phyloP scores from a whole-genome alignment of 2,329 filamentous ascomycete genomes.

The Claviceps capensis region DNA sequence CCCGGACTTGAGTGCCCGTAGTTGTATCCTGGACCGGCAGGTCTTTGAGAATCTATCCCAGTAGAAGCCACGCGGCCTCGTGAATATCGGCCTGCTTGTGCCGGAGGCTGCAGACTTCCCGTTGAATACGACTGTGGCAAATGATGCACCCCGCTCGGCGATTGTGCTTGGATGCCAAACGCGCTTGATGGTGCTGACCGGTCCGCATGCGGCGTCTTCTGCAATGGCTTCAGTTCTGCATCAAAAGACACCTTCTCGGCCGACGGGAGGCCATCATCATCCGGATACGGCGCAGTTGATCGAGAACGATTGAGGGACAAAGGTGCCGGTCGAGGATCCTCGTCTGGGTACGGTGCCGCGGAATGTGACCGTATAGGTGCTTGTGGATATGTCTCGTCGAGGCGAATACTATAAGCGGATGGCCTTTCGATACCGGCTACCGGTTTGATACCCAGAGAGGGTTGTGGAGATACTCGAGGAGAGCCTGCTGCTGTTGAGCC shows the following conservation, averaged over 20 bases:
- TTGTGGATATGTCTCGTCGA: slow-evolving; percentile 20
- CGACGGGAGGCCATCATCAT: slow-evolving; percentile 29
- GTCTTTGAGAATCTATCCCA: slow-evolving; percentile 30
- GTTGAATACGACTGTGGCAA: slow-evolving; percentile 31
- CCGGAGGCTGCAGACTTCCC: slow-evolving; percentile 31
- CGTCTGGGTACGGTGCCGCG: slow-evolving; percentile 56
- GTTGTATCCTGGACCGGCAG: background rate
- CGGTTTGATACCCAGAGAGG: slow-evolving; percentile 27
- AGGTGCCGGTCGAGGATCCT: slow-evolving; percentile 42
- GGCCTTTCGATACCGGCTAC: slow-evolving; percentile 24
- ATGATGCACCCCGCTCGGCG: slow-evolving; percentile 15
- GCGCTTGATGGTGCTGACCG: slow-evolving; percentile 35
- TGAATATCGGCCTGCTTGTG: slow-evolving; percentile 12
- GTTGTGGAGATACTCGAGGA: slow-evolving; percentile 24
- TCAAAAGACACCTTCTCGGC: slow-evolving; percentile 26
- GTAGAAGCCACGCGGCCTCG: slow-evolving; percentile 29
- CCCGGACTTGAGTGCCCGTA: slow-evolving; percentile 29
- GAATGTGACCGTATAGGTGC: slow-evolving; percentile 33
- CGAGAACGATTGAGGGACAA: slow-evolving; percentile 29
- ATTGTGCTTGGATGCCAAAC: slow-evolving; percentile 39
- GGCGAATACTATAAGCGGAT: slow-evolving; percentile 38
- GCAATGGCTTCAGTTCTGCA: slow-evolving; percentile 34
- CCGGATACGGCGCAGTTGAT: slow-evolving; percentile 38
- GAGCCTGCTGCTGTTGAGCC: slow-evolving; percentile 13
- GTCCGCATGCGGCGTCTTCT: slow-evolving; percentile 30